A percentile compares a stretch with the other conserved stretches of the same genome.
phyloP scores from a whole-genome alignment of 495 filamentous ascomycete genomes.

The Aspergillus haitiensis region DNA sequence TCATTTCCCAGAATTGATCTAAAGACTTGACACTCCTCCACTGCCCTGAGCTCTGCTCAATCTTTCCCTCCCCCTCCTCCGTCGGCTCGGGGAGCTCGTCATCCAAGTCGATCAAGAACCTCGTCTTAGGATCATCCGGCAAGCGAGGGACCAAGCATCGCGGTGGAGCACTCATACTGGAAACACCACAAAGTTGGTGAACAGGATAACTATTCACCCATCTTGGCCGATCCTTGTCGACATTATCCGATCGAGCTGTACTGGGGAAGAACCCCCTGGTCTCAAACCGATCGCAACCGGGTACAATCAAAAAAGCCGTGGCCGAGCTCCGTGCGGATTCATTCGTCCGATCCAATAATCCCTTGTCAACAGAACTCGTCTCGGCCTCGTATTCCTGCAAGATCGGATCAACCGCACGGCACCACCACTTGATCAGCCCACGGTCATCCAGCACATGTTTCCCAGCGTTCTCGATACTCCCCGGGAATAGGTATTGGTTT shows the following conservation, averaged over 20 bases:
- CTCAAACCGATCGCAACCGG: slow-evolving; percentile 77
- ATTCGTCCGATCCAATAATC: slow-evolving; percentile 43
- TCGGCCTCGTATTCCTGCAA: slow-evolving; percentile 50
- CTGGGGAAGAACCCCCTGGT: slow-evolving; percentile 62
- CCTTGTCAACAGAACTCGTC: slow-evolving; percentile 36
- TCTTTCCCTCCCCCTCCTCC: slow-evolving; percentile 30
- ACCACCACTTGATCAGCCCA: slow-evolving; percentile 94
- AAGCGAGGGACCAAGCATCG: slow-evolving; percentile 86
- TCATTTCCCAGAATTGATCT: slow-evolving; percentile 97
- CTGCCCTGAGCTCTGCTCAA: slow-evolving; percentile 48
- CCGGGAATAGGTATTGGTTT: slow-evolving; percentile 92
- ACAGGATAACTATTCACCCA: slow-evolving; percentile 64
- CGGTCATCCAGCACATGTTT: slow-evolving; percentile 96
- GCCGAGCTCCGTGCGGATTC: slow-evolving; percentile 43
- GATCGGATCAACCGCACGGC: slow-evolving; percentile 76
- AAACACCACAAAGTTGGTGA: slow-evolving; percentile 54
- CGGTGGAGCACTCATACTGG: slow-evolving; percentile 58
- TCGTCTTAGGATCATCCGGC: slow-evolving; percentile 93
- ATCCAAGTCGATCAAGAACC: slow-evolving; percentile 87
- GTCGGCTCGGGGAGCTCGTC: slow-evolving; percentile 60
- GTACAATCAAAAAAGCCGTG: slow-evolving; percentile 80
- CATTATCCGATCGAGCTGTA: slow-evolving; percentile 35
- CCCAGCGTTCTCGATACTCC: slow-evolving; percentile 75
- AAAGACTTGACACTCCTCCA: slow-evolving; percentile 83
- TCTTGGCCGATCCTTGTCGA: slow-evolving; percentile 44